Percentiles rank a stretch among this genome's conserved stretches.
Conservation (phyloP, 805 yeast species). For the Ogataea saltuana region DNA sequence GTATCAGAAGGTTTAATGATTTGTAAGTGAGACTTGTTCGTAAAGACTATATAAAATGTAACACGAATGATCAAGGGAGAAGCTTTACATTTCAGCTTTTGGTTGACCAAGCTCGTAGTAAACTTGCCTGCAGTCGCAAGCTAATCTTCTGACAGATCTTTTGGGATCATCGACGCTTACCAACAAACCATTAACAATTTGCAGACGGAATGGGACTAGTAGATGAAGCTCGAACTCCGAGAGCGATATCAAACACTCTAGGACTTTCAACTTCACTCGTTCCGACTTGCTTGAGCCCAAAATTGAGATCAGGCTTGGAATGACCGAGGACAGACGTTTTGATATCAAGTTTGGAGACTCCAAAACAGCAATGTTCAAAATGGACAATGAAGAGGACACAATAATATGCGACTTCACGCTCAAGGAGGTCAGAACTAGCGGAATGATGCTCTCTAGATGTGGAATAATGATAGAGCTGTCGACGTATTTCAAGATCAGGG, state of each 20-base stretch:
- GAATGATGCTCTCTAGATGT: conserved; percentile 63
- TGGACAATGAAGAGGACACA: conserved; percentile 28
- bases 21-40: conserved; percentile 33
- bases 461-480: conserved; percentile 63
- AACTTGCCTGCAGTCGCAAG: conserved; percentile 78
- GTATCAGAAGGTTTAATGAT: conserved; percentile 65
- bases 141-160: conserved; percentile 72
- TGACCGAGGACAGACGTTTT: conserved; percentile 54
- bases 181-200: conserved; percentile 49
- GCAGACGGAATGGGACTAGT: conserved; percentile 52
- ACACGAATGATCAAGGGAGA: background rate
- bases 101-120: conserved; percentile 55
- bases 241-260: conserved; percentile 57
- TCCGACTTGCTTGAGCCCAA: conserved; percentile 31
- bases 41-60: background rate
- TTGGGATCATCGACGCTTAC: conserved; percentile 68
- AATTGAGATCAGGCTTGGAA: conserved; percentile 53
- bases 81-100: conserved; percentile 11
- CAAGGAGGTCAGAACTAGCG: conserved; percentile 69
- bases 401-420: conserved; percentile 21
- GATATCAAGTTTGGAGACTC: conserved; percentile 56
- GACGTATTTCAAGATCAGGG: conserved; percentile 65
- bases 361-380: conserved; percentile 40
- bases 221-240: conserved; percentile 42
- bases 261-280: conserved; percentile 54